phyloP scores from a whole-genome alignment of 306 rosid genomes.

The Quercus gilva region DNA sequence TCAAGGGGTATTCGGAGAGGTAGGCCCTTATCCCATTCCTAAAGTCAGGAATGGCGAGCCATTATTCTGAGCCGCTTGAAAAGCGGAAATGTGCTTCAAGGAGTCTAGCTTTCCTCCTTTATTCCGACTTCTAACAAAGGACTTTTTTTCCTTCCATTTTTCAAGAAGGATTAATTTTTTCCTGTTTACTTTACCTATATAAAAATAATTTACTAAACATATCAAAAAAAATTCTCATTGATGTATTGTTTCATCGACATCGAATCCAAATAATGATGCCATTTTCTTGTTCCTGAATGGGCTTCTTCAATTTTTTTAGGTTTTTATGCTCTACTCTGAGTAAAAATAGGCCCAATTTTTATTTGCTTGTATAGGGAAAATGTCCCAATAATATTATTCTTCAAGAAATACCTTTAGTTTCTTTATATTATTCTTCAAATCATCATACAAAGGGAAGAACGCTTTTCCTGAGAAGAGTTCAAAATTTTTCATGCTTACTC shows the following conservation, averaged over 20 bases:
- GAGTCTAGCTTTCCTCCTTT: too few relatives aligned
- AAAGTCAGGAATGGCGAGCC: too few relatives aligned
- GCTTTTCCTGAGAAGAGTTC: background rate
- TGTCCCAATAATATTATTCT: background rate
- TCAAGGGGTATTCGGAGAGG: too few relatives aligned
- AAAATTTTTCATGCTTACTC: background rate
- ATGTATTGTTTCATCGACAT: background rate
- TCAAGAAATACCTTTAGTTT: background rate
- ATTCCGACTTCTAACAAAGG: too few relatives aligned
- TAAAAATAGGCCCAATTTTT: background rate
- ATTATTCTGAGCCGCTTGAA: too few relatives aligned
- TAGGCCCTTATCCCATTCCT: too few relatives aligned
- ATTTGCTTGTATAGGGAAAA: background rate
- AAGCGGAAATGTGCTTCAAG: too few relatives aligned
- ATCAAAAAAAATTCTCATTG: background rate
- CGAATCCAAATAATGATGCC: background rate
- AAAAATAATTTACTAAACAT: background rate
- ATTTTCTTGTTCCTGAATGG: background rate
- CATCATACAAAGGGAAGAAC: background rate
- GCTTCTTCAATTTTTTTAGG: background rate
- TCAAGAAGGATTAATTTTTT: too few relatives aligned
- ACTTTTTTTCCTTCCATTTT: too few relatives aligned
- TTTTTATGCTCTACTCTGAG: background rate
- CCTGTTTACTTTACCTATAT: too few relatives aligned
- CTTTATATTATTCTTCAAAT: background rate